Percentiles rank a stretch among this genome's conserved stretches.
Conservation (phyloP, 306 rosid species). For the Macrotyloma uniflorum region DNA sequence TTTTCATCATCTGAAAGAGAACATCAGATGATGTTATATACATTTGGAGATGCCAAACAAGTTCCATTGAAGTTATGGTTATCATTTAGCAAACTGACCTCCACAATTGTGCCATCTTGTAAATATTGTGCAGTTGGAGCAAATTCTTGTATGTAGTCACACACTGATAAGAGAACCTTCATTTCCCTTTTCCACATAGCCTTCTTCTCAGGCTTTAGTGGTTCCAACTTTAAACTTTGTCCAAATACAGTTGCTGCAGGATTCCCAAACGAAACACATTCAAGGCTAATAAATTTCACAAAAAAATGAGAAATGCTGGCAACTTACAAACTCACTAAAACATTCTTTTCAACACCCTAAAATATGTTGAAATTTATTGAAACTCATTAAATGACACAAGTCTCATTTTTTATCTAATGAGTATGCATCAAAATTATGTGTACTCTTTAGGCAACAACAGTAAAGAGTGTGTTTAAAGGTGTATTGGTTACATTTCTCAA, state of each 20-base stretch:
- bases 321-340: too few species aligned
- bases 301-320: background rate
- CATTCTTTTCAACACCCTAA: background rate
- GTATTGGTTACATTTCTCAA: background rate
- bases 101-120: constrained; percentile 74
- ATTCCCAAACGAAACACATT: constrained; percentile 23
- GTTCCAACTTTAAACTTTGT: constrained; percentile 84
- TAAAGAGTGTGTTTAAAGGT: background rate
- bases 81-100: constrained; percentile 55
- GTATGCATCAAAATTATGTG: background rate
- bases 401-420: background rate
- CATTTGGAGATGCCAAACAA: background rate
- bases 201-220: constrained; percentile 81
- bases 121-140: constrained; percentile 69
- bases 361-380: background rate
- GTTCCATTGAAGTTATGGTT: background rate
- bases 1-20: constrained; percentile 74
- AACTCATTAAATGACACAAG: background rate
- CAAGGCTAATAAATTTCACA: constrained; percentile 9
- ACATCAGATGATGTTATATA: background rate
- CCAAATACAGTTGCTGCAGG: constrained; percentile 90
- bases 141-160: constrained; percentile 91
- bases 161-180: constrained; percentile 85
- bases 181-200: constrained; percentile 97
- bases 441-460: too few species aligned